Conservation (phyloP, 2,329 filamentous ascomycete species). For the Aureobasidium sp. region DNA sequence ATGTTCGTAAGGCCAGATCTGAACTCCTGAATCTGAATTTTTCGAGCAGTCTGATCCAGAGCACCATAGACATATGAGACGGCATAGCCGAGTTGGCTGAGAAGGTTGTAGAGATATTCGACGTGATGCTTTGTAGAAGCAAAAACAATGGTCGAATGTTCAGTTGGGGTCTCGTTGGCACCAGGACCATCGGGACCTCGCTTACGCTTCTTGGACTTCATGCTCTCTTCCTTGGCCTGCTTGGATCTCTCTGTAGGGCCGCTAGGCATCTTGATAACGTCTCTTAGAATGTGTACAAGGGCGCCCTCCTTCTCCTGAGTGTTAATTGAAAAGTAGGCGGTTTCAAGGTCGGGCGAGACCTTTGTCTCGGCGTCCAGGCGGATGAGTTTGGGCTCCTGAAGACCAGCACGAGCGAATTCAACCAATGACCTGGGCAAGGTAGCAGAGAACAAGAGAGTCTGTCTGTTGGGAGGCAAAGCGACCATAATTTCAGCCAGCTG, state of each 20-base stretch:
- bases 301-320: constrained; percentile 90
- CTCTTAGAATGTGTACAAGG: constrained; percentile 77
- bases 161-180: constrained; percentile 64
- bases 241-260: constrained; percentile 51
- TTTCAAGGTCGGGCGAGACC: constrained; percentile 91
- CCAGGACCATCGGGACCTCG: constrained; percentile 44
- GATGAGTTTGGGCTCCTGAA: constrained; percentile 86
- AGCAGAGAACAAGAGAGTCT: constrained; percentile 91
- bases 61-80: constrained; percentile 94
- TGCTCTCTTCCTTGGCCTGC: constrained; percentile 39
- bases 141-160: constrained; percentile 92
- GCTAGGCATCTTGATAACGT: constrained; percentile 85
- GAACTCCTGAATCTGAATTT: constrained; percentile 88
- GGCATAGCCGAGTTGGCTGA: constrained; percentile 75
- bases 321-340: constrained; percentile 90
- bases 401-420: constrained; percentile 87
- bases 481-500: constrained; percentile 91
- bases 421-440: constrained; percentile 90
- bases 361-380: constrained; percentile 92
- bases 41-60: constrained; percentile 86
- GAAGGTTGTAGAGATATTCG: constrained; percentile 78
- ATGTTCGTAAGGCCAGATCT: constrained; percentile 78
- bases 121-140: constrained; percentile 95
- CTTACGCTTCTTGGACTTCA: constrained; percentile 64
- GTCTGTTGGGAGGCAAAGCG: constrained; percentile 72